These are phyloP conservation scores for Pezicula radicicola DNA, from an alignment of 2,329 filamentous ascomycete species.

Conservation along the genomic window DNA sequence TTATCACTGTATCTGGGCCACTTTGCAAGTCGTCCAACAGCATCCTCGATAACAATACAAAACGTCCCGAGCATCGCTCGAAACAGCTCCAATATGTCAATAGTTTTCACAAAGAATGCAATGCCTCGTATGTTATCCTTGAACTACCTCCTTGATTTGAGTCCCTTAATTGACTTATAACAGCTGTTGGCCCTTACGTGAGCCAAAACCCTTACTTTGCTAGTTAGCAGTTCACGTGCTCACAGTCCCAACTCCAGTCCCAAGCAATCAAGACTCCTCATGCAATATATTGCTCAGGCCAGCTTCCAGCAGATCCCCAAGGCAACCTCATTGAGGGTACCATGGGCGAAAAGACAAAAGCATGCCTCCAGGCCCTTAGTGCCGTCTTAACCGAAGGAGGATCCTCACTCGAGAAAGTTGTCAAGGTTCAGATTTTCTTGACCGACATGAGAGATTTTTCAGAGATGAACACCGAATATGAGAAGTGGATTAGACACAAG, in stretches of 20 bases:
- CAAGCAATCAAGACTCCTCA: slow-evolving; percentile 64
- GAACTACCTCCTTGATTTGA: not conserved
- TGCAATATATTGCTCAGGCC: slow-evolving; percentile 66
- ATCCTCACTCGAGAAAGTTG: slow-evolving; percentile 72
- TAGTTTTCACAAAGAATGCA: slow-evolving; percentile 56
- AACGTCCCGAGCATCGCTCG: slow-evolving; percentile 26
- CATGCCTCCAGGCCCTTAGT: slow-evolving; percentile 73
- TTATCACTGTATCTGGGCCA: not conserved
- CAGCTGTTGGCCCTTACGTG: slow-evolving; percentile 64
- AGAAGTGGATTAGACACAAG: slow-evolving; percentile 79
- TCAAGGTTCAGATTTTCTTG: slow-evolving; percentile 92
- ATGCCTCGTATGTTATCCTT: slow-evolving; percentile 36
- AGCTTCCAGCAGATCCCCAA: slow-evolving; percentile 24
- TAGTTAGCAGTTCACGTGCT: slow-evolving; percentile 8
- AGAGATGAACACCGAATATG: slow-evolving; percentile 83
- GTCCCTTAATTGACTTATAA: slow-evolving; percentile 4
- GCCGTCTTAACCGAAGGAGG: slow-evolving; percentile 81
- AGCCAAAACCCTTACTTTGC: slow-evolving; percentile 2
- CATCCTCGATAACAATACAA: not conserved
- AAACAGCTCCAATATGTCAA: slow-evolving; percentile 43
- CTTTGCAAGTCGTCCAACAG: not conserved
- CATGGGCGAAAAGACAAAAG: slow-evolving; percentile 61
- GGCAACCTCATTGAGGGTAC: slow-evolving; percentile 42
- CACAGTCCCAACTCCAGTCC: slow-evolving; percentile 39
- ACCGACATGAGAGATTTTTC: slow-evolving; percentile 88